Evolutionary conservation across 2,329 filamentous ascomycete genomes (phyloP).

Genomic region (Xylaria hypoxylon): DNA sequence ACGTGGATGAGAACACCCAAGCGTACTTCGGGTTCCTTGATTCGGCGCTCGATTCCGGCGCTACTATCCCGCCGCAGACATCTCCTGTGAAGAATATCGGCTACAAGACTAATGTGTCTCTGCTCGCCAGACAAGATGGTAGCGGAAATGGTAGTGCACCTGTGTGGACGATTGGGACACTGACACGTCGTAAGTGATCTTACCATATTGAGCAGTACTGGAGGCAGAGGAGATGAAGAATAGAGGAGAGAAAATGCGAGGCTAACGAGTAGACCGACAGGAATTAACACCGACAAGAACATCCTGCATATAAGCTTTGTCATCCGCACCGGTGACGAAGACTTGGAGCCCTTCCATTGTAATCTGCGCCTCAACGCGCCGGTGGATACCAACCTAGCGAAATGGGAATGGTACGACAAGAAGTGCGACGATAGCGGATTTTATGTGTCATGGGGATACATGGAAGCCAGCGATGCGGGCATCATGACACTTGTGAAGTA

Average conservation of each 20-base stretch:
- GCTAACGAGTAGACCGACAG: slow-evolving; percentile 29
- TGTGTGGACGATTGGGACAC: slow-evolving; percentile 24
- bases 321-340: slow-evolving; percentile 21
- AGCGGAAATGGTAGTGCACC: neutral
- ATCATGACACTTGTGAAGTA: slow-evolving; percentile 46
- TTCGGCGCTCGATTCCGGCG: slow-evolving; percentile 34
- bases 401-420: slow-evolving; percentile 41
- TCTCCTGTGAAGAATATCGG: neutral
- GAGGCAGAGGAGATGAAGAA: neutral
- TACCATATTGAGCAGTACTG: neutral
- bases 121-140: neutral
- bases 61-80: slow-evolving; percentile 34
- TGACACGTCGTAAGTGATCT: slow-evolving; percentile 22
- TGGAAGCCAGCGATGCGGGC: slow-evolving; percentile 34
- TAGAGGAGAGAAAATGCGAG: neutral
- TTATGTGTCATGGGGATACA: slow-evolving; percentile 44
- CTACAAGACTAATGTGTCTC: neutral
- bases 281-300: slow-evolving; percentile 25
- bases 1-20: slow-evolving; percentile 7
- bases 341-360: slow-evolving; percentile 19
- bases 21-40: slow-evolving; percentile 43
- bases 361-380: slow-evolving; percentile 34
- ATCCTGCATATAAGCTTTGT: slow-evolving; percentile 35
- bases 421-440: slow-evolving; percentile 36
- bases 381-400: slow-evolving; percentile 24